A percentile compares a stretch with the other conserved stretches of the same genome.
phyloP scores from a whole-genome alignment of 2,329 filamentous ascomycete species.

The Cordyceps cicadae region DNA sequence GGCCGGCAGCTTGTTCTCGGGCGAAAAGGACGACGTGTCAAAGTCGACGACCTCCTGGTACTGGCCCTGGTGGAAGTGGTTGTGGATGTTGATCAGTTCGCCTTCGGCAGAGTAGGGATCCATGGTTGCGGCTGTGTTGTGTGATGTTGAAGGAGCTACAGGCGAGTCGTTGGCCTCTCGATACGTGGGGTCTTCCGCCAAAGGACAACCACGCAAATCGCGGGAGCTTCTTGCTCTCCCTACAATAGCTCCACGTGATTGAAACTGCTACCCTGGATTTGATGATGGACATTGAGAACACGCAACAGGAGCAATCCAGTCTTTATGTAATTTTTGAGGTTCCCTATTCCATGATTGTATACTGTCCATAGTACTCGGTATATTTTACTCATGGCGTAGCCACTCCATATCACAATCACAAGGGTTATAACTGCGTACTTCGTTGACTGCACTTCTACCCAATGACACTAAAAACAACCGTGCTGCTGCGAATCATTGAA shows the following conservation, averaged over 20 bases:
- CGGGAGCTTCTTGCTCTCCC: not conserved
- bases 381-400: not conserved
- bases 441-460: too few species aligned
- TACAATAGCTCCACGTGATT: conserved; percentile 5
- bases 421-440: too few species aligned
- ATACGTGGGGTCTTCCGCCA: conserved; percentile 1
- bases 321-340: too few species aligned
- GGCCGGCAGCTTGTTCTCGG: conserved; percentile 68
- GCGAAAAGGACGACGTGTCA: conserved; percentile 69
- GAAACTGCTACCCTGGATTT: not conserved
- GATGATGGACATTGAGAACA: not conserved
- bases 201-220: conserved; percentile 5
- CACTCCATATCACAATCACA: too few species aligned
- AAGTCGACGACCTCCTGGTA: conserved; percentile 82
- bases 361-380: too few species aligned
- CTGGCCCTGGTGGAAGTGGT: conserved; percentile 69
- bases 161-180: not conserved
- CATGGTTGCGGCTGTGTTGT: conserved; percentile 35
- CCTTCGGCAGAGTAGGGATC: conserved; percentile 64
- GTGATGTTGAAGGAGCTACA: not conserved
- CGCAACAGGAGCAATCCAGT: not conserved
- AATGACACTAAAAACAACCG: too few species aligned
- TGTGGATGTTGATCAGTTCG: conserved; percentile 65
- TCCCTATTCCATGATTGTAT: too few species aligned
- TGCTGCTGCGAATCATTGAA: too few species aligned